Evolutionary conservation across 139 green algal genomes (phyloP).

Genomic region (Auxenochlorella pyrenoidosa): DNA sequence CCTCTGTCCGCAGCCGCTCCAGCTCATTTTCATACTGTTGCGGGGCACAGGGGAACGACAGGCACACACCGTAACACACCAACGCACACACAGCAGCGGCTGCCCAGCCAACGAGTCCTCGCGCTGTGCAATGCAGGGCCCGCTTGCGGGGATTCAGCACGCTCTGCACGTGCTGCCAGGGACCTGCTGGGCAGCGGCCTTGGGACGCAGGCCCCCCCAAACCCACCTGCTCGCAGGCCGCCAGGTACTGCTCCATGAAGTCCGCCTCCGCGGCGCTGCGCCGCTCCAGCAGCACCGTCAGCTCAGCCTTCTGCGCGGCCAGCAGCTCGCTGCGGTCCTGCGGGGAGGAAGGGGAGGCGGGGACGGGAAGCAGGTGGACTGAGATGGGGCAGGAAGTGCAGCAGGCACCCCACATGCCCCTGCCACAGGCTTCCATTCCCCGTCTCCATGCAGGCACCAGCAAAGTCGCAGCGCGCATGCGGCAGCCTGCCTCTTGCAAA

Average conservation of each 20-base stretch:
- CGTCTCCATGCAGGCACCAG: no score
- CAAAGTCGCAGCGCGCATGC: no score
- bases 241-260: constrained; percentile 40
- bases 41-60: no score
- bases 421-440: no score
- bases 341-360: not conserved
- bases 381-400: not conserved
- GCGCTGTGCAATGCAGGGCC: not conserved
- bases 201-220: no score
- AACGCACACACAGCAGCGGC: not conserved
- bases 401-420: not conserved
- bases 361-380: no score
- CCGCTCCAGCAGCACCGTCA: constrained; percentile 29
- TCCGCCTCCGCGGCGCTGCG: constrained; percentile 24
- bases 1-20: constrained; percentile 20
- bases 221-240: constrained; percentile 25
- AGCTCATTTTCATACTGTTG: constrained; percentile 22
- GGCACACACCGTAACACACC: not conserved
- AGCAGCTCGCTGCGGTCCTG: constrained; percentile 36
- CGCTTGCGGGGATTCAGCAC: no score
- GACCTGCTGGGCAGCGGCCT: no score
- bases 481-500: no score
- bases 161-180: not conserved
- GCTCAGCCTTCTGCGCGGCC: constrained; percentile 4
- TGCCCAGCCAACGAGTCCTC: not conserved